Base-by-base conservation (phyloP, 2,329 filamentous ascomycete genomes). In the Neurospora crassa region DNA sequence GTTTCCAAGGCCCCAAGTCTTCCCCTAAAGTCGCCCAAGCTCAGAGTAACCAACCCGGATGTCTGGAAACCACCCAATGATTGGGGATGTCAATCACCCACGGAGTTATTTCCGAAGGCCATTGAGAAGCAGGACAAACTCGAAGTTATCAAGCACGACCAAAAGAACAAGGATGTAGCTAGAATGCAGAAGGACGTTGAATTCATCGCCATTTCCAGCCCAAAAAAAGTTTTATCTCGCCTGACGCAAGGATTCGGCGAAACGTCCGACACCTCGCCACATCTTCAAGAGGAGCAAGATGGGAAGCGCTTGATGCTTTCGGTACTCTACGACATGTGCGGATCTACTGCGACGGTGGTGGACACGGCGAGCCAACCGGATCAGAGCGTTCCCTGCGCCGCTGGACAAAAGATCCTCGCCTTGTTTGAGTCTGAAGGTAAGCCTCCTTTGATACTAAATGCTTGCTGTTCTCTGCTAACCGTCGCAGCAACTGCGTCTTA, bases 121-220 rank as follows among this genome's bases (percentile, higher is more conserved):
- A 63, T 5, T 59, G 53, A 40, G 68, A 29, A 69, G 41, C 70
- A 7, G 69, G 68, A 11, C 69, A 42, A 40, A 70, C 68, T 24
- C 69, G 43, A 10, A 67, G 16, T 40, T 69, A 8, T 8, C 24
- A 59, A 59, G 47, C 14, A 45, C 3, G 59, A 70, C 3, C 72
- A 74, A 1, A 73, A 76, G 3, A 41, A 72, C 1, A 76, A 80
- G n/a, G 77, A 79, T 67, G 75, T 83, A 40, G 73, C 76, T 6
- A 78, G 77, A 10, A 80, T 89, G 71, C 85, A 88, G 76, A 82
- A 83, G 10, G 86, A 88, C 74, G 84, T 88, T 68, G 80, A 82
- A 42, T 82, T 84, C 68, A 89, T 90, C 86, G 84, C 85, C 11
- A 82, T 81, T 4, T 85, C 87, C 6, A 84, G 83, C 40, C 80